These are phyloP conservation scores for Solanum pinnatisectum DNA, from an alignment of 257 asterid species.

Conservation along the genomic window DNA sequence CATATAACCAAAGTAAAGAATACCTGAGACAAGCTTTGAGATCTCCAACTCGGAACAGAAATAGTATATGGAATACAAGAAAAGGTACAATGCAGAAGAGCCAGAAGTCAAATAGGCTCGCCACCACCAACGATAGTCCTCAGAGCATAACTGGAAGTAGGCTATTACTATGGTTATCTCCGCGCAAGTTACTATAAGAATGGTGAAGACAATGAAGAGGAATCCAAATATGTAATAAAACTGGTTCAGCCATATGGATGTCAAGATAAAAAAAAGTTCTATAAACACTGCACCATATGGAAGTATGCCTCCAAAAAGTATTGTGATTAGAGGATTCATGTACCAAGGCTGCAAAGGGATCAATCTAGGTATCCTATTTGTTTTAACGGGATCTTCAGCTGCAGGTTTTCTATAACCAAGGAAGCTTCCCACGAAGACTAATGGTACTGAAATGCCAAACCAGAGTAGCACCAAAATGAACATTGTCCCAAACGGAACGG, in stretches of 20 bases:
- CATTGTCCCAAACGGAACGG: constrained; percentile 45
- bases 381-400: constrained; percentile 20
- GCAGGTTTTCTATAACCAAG: constrained; percentile 21
- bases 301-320: constrained; percentile 38
- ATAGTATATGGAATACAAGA: constrained; percentile 30
- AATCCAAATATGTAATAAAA: constrained; percentile 53
- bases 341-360: constrained; percentile 50
- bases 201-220: constrained; percentile 33
- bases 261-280: constrained; percentile 41
- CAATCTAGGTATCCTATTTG: constrained; percentile 43
- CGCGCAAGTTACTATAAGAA: constrained; percentile 39
- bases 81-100: constrained; percentile 43
- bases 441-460: constrained; percentile 45
- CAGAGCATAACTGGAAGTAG: constrained; percentile 44
- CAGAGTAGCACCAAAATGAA: constrained; percentile 33
- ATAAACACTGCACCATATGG: constrained; percentile 50
- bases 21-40: constrained; percentile 34
- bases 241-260: constrained; percentile 50
- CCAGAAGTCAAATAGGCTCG: constrained; percentile 35
- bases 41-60: constrained; percentile 40
- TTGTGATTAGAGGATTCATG: constrained; percentile 27
- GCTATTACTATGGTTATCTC: constrained; percentile 37
- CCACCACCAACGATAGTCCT: constrained; percentile 60
- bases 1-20: constrained; percentile 49
- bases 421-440: constrained; percentile 38